Conservation (phyloP, 306 rosid genomes). For the Malus domestica region ASM211411v1 NC_041803.1:3768501-3769000, state of each 20-base stretch:
- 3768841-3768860: conserved; percentile 24
- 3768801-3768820: conserved; percentile 24
- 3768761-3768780: conserved; percentile 15
- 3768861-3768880: conserved; percentile 54
- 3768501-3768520: conserved; percentile 30
- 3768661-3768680: no score
- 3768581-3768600: rapidly evolving
- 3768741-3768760: conserved; percentile 1
- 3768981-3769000: conserved; percentile 14
- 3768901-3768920: conserved; percentile 24
- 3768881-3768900: conserved; percentile 72
- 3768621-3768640: no score
- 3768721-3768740: no score
- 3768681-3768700: no score
- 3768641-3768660: no score
- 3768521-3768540: background rate
- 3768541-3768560: no score
- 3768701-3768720: rapidly evolving
- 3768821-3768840: background rate
- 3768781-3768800: conserved; percentile 27
- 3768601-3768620: no score
- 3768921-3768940: conserved; percentile 14
- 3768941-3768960: conserved; percentile 24
- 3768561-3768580: no score
- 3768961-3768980: conserved; percentile 20